A percentile compares a stretch with the other conserved stretches of the same genome.
phyloP scores from a whole-genome alignment of 2,329 filamentous ascomycete genomes.

The Fusarium nodosum region DNA sequence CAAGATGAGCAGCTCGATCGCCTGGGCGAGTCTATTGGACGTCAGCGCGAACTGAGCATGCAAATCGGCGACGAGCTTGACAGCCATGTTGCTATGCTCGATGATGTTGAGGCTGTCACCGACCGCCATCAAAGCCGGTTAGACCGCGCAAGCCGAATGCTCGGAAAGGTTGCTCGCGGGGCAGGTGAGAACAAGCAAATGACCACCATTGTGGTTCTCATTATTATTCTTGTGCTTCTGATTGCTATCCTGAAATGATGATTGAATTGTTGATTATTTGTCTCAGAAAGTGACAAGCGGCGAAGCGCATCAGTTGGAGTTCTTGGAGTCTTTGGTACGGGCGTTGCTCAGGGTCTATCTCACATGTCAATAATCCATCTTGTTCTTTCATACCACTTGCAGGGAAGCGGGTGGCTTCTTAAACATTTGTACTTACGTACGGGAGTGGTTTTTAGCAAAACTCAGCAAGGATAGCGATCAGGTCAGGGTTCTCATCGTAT shows the following conservation, averaged over 20 bases:
- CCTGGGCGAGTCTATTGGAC: conserved; percentile 85
- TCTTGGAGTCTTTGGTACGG: conserved; percentile 32
- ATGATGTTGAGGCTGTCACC: conserved; percentile 86
- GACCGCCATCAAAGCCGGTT: conserved; percentile 85
- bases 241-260: conserved; percentile 83
- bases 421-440: conserved; percentile 22
- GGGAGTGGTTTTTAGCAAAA: neutral
- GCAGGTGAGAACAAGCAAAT: conserved; percentile 91
- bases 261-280: conserved; percentile 27
- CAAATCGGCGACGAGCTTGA: conserved; percentile 97
- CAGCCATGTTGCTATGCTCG: conserved; percentile 87
- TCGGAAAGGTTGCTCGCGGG: conserved; percentile 79
- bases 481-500: conserved; percentile 14
- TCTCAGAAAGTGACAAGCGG: conserved; percentile 27
- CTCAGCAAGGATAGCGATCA: neutral
- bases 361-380: conserved; percentile 12
- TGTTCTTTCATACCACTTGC: conserved; percentile 1
- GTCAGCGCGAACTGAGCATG: conserved; percentile 92
- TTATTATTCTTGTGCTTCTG: conserved; percentile 83
- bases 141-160: conserved; percentile 77
- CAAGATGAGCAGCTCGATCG: conserved; percentile 95
- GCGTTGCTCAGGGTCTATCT: conserved; percentile 14
- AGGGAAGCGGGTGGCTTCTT: conserved; percentile 1
- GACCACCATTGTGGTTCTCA: conserved; percentile 83
- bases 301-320: conserved; percentile 43